phyloP scores from a whole-genome alignment of 176 grass and related monocot genomes.

The Triticum dicoccoides region DNA sequence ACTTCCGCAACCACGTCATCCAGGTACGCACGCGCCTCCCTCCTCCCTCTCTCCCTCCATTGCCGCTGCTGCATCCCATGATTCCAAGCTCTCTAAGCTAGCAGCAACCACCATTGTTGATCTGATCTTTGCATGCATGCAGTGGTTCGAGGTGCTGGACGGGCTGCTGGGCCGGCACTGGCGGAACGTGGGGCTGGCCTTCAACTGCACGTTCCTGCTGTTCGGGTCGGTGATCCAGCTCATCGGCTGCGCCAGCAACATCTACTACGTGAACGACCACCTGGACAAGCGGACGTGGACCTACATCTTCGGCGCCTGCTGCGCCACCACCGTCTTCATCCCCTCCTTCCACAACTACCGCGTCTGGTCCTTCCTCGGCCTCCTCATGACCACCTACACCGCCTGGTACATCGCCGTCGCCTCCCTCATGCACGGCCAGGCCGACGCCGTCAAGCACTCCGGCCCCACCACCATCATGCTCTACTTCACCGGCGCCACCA shows the following conservation, averaged over 20 bases:
- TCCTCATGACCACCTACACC: slow-evolving; percentile 96
- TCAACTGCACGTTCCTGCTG: slow-evolving; percentile 97
- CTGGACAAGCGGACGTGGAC: slow-evolving; percentile 98
- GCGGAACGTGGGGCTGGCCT: slow-evolving; percentile 82
- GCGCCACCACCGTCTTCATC: slow-evolving; percentile 95
- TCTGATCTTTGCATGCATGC: background rate
- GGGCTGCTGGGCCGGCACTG: slow-evolving; percentile 83
- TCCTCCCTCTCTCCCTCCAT: background rate
- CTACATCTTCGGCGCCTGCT: slow-evolving; percentile 94
- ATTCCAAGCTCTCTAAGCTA: background rate
- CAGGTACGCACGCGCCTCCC: slow-evolving; percentile 29
- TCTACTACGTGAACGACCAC: slow-evolving; percentile 97
- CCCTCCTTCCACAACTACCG: slow-evolving; percentile 99
- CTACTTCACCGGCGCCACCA: slow-evolving; percentile 94
- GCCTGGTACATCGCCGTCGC: slow-evolving; percentile 96
- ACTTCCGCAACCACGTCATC: slow-evolving; percentile 98
- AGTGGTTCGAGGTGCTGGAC: slow-evolving; percentile 98
- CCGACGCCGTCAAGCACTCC: slow-evolving; percentile 72
- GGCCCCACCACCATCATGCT: slow-evolving; percentile 70
- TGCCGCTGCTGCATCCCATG: background rate
- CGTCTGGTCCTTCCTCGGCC: slow-evolving; percentile 86
- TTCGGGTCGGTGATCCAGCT: slow-evolving; percentile 99
- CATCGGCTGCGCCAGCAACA: slow-evolving; percentile 93
- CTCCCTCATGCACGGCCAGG: slow-evolving; percentile 74
- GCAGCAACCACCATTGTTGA: background rate